A percentile compares a stretch with the other conserved stretches of the same genome.
phyloP scores from a whole-genome alignment of 169 alveolate species.

The Eimeria brunetti region DNA sequence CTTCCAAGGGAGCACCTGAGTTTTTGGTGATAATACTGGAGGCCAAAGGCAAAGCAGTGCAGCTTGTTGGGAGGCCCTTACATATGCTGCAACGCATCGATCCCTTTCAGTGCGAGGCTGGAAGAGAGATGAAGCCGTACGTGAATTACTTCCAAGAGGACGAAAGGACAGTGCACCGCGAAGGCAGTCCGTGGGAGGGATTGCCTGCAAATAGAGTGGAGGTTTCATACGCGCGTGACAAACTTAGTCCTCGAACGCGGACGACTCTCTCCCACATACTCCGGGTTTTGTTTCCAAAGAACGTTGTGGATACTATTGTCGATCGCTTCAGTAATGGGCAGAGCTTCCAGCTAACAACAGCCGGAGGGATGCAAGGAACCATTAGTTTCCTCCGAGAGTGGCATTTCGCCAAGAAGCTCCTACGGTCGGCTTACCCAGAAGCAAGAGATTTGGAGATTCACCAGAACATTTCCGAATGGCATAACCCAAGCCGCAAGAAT shows the following conservation, averaged over 20 bases:
- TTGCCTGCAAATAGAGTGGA: constrained; percentile 51
- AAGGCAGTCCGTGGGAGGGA: constrained; percentile 27
- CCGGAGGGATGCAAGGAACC: constrained; percentile 40
- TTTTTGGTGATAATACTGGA: background rate
- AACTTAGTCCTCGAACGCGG: background rate
- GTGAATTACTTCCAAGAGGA: constrained; percentile 31
- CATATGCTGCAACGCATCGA: constrained; percentile 63
- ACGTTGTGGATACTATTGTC: background rate
- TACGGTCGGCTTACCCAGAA: constrained; percentile 27
- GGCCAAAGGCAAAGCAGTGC: constrained; percentile 22
- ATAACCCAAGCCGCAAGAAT: constrained; percentile 17
- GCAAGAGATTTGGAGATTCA: constrained; percentile 18
- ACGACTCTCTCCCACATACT: constrained; percentile 23
- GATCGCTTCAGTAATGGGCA: constrained; percentile 31
- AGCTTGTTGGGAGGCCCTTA: constrained; percentile 40
- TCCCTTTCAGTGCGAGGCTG: constrained; percentile 29
- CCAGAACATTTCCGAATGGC: constrained; percentile 38
- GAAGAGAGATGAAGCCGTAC: background rate
- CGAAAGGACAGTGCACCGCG: background rate
- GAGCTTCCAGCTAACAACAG: background rate
- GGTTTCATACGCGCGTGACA: constrained; percentile 18
- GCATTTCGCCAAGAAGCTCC: constrained; percentile 42
- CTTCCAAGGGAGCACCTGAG: background rate
- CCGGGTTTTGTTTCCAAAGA: constrained; percentile 22
- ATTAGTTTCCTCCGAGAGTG: constrained; percentile 22